Evolutionary conservation across 306 rosid genomes (phyloP), one percentile per base, ranked within the genome.

Genomic region (Quillaja saponaria): DNA sequence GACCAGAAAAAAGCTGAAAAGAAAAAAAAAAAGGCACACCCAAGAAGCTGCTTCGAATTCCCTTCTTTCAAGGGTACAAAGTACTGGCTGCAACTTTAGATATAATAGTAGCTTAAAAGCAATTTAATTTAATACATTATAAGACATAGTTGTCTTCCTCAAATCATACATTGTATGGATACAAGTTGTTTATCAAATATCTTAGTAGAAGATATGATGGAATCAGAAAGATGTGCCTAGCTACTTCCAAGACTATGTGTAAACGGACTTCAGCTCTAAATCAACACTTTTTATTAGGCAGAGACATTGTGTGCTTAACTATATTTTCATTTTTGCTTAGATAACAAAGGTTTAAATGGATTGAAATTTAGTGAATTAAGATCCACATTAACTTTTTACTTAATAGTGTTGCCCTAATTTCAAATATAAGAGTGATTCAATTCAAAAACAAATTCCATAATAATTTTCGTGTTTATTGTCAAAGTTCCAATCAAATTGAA

Each of bases 1-100:
- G 68, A 45, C 40, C 5, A 49, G 0, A 6, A 41, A 55, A 80
- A 75, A 63, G 65, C 74, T 69, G 69, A 39, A 69, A 61, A 51
- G 72, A 6, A 46, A 33, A 12, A 33, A 46, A 20, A 13, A 39
- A 46, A 58, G n/a, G 63, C 59, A 44, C 49, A 12, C 35, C 53
- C 41, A 59, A 47, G 69, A 79, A 53, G 57, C 58, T 79, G 61
- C 76, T 76, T 83, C 71, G 67, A 71, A 46, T 63, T 58, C 49
- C 68, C 21, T 59, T 48, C n/a, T n/a, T n/a, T n/a, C n/a, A n/a
- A n/a, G 55, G 75, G 55, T 35, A 56, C 71, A 61, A 79, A 74
- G 78, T 71, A 75, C 69, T 44, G 49, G 75, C 62, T 31, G 53
- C 57, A 69, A 61, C 74, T 74, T 68, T 72, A 67, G 18, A 49